phyloP scores from a whole-genome alignment of 495 filamentous ascomycete genomes.

The Aspergillus olivimuriae region DNA sequence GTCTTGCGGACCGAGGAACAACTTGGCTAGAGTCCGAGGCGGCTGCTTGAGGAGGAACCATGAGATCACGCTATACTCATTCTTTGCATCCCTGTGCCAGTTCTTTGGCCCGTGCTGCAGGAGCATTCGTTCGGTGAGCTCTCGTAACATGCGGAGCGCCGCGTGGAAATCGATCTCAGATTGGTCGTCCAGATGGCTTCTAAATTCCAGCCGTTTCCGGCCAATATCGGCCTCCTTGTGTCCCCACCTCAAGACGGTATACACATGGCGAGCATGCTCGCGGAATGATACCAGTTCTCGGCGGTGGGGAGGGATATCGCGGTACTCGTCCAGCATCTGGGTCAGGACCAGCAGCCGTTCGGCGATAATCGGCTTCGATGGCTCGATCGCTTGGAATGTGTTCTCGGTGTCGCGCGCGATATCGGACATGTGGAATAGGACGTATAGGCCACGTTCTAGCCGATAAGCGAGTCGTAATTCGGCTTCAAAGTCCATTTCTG shows the following conservation, averaged over 20 bases:
- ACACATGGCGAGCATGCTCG: conserved; percentile 16
- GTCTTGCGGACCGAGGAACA: conserved; percentile 20
- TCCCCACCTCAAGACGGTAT: conserved; percentile 19
- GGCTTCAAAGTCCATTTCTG: conserved; percentile 22
- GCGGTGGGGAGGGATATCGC: conserved; percentile 12
- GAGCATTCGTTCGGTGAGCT: conserved; percentile 24
- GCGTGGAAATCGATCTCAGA: conserved; percentile 23
- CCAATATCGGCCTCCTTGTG: conserved; percentile 23
- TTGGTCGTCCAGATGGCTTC: conserved; percentile 18
- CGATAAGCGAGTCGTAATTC: conserved; percentile 20
- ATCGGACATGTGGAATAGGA: conserved; percentile 27
- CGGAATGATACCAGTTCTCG: conserved; percentile 10
- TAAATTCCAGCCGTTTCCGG: conserved; percentile 16
- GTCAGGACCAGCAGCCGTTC: conserved; percentile 12
- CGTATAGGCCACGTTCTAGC: conserved; percentile 21
- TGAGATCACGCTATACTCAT: conserved; percentile 22
- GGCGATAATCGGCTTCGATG: conserved; percentile 7
- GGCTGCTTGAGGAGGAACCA: conserved; percentile 26
- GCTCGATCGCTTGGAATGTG: conserved; percentile 4
- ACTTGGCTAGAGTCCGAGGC: conserved; percentile 18
- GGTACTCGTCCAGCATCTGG: conserved; percentile 18
- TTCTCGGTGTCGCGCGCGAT: conserved; percentile 16
- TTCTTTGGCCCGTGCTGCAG: conserved; percentile 25
- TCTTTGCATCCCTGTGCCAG: conserved; percentile 21
- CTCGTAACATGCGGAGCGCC: conserved; percentile 25